Evolutionary conservation across 2,329 filamentous ascomycete genomes (phyloP).

Genomic region (Didymella exigua): DNA sequence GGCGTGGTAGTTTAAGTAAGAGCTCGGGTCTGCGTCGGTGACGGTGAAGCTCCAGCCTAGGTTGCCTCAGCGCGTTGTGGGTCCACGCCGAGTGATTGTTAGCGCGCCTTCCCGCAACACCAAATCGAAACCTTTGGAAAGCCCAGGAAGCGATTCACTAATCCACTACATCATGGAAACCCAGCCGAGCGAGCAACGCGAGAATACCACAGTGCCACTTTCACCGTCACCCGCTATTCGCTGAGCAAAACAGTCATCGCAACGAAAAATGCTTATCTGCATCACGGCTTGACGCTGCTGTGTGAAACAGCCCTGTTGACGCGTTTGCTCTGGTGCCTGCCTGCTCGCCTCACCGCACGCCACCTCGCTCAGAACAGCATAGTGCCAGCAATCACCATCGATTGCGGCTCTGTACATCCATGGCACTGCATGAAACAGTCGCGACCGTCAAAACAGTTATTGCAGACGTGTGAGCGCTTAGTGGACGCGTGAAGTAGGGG

Average conservation of each 20-base stretch:
- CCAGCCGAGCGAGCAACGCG: slow-evolving; percentile 9
- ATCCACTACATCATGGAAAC: slow-evolving; percentile 14
- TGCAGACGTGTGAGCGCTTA: not conserved
- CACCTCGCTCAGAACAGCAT: slow-evolving; percentile 13
- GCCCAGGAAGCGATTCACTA: slow-evolving; percentile 22
- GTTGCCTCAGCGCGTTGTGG: slow-evolving; percentile 29
- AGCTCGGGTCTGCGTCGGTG: slow-evolving; percentile 38
- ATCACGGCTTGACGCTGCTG: slow-evolving; percentile 13
- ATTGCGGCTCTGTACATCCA: slow-evolving; percentile 6
- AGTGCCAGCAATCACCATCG: slow-evolving; percentile 12
- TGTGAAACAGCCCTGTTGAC: slow-evolving; percentile 26
- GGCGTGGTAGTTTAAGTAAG: slow-evolving; percentile 45
- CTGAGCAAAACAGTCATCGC: slow-evolving; percentile 5
- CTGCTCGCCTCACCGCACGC: slow-evolving; percentile 30
- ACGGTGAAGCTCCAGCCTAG: slow-evolving; percentile 35
- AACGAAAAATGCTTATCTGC: slow-evolving; percentile 7
- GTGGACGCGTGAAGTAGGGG: not conserved
- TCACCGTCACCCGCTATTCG: not conserved
- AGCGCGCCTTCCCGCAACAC: slow-evolving; percentile 33
- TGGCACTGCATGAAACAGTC: not conserved
- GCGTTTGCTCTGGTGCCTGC: slow-evolving; percentile 33
- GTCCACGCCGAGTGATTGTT: slow-evolving; percentile 20
- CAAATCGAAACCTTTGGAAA: slow-evolving; percentile 39
- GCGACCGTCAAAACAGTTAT: not conserved
- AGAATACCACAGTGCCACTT: slow-evolving; percentile 30